Evolutionary conservation across 1,139 yeast genomes (phyloP), one percentile per base, ranked within the genome.

Genomic region (Sugiyamaella japonica): DNA sequence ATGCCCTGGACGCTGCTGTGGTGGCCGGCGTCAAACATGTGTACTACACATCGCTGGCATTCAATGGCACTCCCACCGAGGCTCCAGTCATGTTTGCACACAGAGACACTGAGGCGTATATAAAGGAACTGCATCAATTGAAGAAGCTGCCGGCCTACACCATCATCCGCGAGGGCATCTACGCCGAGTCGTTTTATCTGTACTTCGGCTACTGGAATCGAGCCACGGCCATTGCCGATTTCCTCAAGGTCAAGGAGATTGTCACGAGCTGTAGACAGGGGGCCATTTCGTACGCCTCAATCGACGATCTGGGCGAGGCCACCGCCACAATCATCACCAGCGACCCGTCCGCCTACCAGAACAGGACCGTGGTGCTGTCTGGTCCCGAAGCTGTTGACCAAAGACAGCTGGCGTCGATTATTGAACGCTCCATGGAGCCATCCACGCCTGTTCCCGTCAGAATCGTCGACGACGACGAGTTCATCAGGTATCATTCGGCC

Each of bases 11-110:
- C 17, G 54, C 50, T 1, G 54, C 54, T 2, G 41, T 51, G n/a
- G 23, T 7, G 7, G 54, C 50, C 7, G 50, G 50, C 7, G 54
- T 51, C 8, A 37, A 51, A 31, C 54, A 51, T 51, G 34, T 51
- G 12, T 45, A 38, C 20, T 51, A 51, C 23, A 51, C 54, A 2
- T 51, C 54, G 13, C 17, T 51, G 36, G 54, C 54, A n/a, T 51
- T 51, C 39, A 45, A 51, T 45, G 54, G 54, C 16, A 23, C 28
- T 15, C 54, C 54, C 15, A 51, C 54, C 28, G 37, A 43, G 31
- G 44, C 54, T 3, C 49, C 49, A 7, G 50, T 51, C 2, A 51
- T 45, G 54, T 37, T 51, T 38, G 54, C 54, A n/a, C 54, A 51
- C 25, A 16, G 41, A 38, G 54, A 39, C 16, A 17, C 54, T 12